Percentiles rank a stretch among this genome's conserved stretches.
These are phyloP conservation scores for Hylodesmum podocarpum DNA, from an alignment of 306 rosid genomes.

Conservation along the genomic window DNA sequence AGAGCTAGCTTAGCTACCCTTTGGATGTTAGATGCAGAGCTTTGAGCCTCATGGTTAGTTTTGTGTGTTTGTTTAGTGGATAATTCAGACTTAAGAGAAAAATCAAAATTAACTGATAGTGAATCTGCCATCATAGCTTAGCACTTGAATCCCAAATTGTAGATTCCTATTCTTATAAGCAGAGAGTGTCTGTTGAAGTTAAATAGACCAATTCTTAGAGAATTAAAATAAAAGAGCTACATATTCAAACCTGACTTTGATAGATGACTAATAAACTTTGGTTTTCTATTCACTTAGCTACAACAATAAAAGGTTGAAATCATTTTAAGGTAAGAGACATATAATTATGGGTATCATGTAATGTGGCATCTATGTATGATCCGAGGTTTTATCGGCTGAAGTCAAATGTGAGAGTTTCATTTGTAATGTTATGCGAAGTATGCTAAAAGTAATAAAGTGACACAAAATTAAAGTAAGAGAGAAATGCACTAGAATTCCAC, in stretches of 20 bases:
- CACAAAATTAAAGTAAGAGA: background rate
- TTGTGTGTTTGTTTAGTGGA: background rate
- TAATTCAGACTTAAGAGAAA: conserved; percentile 30
- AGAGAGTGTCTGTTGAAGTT: background rate
- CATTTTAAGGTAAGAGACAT: background rate
- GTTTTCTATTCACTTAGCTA: background rate
- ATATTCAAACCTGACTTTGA: background rate
- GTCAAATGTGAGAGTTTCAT: conserved; percentile 5
- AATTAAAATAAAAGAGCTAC: background rate
- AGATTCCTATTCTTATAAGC: background rate
- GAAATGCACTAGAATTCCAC: background rate
- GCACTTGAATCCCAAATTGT: background rate
- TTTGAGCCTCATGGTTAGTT: conserved; percentile 13
- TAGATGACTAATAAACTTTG: background rate
- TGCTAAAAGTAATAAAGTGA: background rate
- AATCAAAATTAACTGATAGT: conserved; percentile 26
- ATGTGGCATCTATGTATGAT: conserved; percentile 14
- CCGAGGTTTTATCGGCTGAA: background rate
- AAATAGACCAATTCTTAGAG: background rate
- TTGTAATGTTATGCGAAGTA: background rate
- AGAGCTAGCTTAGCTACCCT: conserved; percentile 10
- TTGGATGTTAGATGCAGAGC: conserved; percentile 30
- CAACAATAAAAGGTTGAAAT: background rate
- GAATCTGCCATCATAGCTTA: conserved; percentile 38
- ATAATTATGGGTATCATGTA: background rate